Evolutionary conservation across 2,329 filamentous ascomycete species (phyloP).

Genomic region (Ceratocystis alfenasii): DNA sequence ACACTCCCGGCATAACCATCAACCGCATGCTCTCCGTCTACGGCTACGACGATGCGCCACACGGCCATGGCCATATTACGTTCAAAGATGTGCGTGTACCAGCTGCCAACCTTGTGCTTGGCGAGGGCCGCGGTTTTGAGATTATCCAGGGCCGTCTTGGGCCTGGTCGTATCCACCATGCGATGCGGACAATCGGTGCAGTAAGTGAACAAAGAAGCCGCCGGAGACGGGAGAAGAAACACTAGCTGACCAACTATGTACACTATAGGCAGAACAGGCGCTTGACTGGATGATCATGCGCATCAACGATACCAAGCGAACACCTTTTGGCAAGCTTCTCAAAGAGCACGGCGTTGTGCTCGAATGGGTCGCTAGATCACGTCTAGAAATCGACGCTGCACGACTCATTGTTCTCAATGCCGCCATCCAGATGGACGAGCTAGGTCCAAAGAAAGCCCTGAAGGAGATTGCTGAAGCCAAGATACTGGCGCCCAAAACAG

Average conservation of each 20-base stretch:
- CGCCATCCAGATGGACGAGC: slow-evolving; percentile 84
- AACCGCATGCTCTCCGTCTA: slow-evolving; percentile 89
- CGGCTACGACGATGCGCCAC: slow-evolving; percentile 95
- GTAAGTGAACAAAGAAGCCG: slow-evolving; percentile 33
- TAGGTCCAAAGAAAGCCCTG: slow-evolving; percentile 76
- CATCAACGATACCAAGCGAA: slow-evolving; percentile 84
- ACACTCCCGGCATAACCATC: slow-evolving; percentile 76
- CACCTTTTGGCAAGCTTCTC: slow-evolving; percentile 78
- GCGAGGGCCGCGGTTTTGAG: slow-evolving; percentile 89
- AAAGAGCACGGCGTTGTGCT: slow-evolving; percentile 86
- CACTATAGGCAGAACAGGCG: slow-evolving; percentile 60
- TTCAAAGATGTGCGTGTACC: slow-evolving; percentile 89
- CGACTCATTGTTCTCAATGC: slow-evolving; percentile 87
- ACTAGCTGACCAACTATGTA: slow-evolving; percentile 10
- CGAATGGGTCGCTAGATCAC: slow-evolving; percentile 83
- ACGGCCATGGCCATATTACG: slow-evolving; percentile 85
- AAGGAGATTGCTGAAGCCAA: slow-evolving; percentile 95
- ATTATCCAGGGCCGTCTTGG: slow-evolving; percentile 96
- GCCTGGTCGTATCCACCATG: slow-evolving; percentile 92
- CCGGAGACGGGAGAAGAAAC: background rate
- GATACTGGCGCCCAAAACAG: slow-evolving; percentile 72
- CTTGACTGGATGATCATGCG: slow-evolving; percentile 91
- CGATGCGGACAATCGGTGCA: slow-evolving; percentile 87
- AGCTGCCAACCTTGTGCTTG: slow-evolving; percentile 70
- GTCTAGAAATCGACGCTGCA: slow-evolving; percentile 87